These are phyloP conservation scores for Lophiostoma macrostomum DNA, from an alignment of 495 filamentous ascomycete species.

Conservation along the genomic window DNA sequence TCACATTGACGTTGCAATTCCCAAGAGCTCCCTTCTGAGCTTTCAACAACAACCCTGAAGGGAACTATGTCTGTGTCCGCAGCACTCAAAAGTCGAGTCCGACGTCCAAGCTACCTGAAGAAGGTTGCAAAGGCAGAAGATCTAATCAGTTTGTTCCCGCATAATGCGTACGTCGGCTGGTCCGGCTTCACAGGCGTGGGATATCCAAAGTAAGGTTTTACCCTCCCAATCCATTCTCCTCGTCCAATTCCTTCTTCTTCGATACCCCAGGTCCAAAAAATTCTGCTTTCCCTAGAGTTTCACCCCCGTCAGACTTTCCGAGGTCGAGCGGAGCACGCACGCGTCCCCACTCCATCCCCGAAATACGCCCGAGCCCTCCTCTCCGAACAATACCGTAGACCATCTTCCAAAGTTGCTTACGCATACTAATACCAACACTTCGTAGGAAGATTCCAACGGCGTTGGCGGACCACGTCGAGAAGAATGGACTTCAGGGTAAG, in stretches of 20 bases:
- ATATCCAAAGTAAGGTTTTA: conserved; percentile 69
- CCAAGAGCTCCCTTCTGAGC: background rate
- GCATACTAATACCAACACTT: no score
- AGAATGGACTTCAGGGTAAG: conserved; percentile 80
- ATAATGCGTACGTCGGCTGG: conserved; percentile 84
- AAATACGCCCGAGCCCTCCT: conserved; percentile 1
- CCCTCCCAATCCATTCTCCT: background rate
- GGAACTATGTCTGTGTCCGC: conserved; percentile 59
- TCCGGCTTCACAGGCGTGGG: conserved; percentile 89
- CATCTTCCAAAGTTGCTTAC: background rate
- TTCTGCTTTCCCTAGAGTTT: background rate
- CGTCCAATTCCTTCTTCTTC: background rate
- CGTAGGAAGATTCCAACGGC: conserved; percentile 76
- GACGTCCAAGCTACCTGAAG: conserved; percentile 71
- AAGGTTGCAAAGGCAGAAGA: conserved; percentile 79
- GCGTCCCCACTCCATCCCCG: no score
- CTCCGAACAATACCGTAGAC: background rate
- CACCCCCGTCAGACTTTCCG: no score
- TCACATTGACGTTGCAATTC: no score
- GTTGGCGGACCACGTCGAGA: conserved; percentile 84
- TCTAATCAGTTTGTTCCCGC: conserved; percentile 73
- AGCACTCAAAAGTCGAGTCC: conserved; percentile 69
- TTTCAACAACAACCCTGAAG: conserved; percentile 5
- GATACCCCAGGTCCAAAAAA: background rate
- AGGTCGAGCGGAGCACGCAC: background rate